Conservation (phyloP, 1,284 basidiomycete genomes). For the Cryptococcus sp. region DNA sequence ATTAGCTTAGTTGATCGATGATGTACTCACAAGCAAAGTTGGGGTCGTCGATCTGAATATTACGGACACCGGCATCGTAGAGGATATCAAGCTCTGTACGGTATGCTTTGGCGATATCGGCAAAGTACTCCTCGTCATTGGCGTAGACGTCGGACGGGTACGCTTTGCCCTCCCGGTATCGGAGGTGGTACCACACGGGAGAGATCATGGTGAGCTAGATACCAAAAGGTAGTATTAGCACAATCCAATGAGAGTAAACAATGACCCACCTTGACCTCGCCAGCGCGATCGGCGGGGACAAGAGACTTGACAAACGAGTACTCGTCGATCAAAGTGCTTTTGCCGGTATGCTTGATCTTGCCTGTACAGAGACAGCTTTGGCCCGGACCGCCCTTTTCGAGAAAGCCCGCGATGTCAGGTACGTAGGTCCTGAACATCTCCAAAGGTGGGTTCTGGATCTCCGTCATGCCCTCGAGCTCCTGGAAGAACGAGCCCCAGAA, state of each 20-base stretch:
- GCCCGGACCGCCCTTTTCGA: constrained; percentile 31
- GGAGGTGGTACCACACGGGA: constrained; percentile 74
- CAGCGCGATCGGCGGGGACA: constrained; percentile 23
- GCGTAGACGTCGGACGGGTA: constrained; percentile 26
- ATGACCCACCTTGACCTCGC: constrained; percentile 8
- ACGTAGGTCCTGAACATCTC: constrained; percentile 38
- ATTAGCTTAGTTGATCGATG: background rate
- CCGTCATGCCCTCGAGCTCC: constrained; percentile 67
- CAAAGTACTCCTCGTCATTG: constrained; percentile 44
- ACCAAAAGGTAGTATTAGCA: background rate
- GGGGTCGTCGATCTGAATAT: constrained; percentile 70
- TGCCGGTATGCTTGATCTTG: constrained; percentile 41
- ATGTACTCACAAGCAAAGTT: constrained; percentile 41
- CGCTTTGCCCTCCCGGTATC: constrained; percentile 35
- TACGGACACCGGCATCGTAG: constrained; percentile 70
- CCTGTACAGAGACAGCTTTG: constrained; percentile 33
- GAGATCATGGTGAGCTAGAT: constrained; percentile 74
- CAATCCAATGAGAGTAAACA: background rate
- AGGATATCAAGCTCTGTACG: constrained; percentile 69
- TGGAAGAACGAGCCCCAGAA: constrained; percentile 62
- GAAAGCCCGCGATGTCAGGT: constrained; percentile 28
- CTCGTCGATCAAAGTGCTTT: constrained; percentile 44
- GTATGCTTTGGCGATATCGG: constrained; percentile 69
- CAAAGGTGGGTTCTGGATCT: constrained; percentile 55
- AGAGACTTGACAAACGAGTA: constrained; percentile 43